Evolutionary conservation across 768 basidiomycete species (phyloP).

Genomic region (Baorangia bicolor): DNA sequence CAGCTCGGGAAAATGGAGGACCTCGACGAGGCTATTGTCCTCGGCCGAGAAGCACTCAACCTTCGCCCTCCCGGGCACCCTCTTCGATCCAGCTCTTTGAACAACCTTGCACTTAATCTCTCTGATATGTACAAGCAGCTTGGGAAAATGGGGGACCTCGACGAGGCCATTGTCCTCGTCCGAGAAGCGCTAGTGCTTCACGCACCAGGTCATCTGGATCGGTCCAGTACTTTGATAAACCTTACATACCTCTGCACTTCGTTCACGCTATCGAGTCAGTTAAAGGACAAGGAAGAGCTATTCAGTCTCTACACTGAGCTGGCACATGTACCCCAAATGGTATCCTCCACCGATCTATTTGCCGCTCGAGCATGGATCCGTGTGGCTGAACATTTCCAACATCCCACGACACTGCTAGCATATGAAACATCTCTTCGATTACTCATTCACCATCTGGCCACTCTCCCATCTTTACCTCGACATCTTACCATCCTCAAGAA

Average conservation of each 20-base stretch:
- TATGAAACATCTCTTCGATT: constrained; percentile 1
- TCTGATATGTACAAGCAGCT: background rate
- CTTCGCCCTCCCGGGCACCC: background rate
- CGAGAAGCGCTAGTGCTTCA: background rate
- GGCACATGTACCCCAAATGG: background rate
- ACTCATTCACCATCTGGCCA: background rate
- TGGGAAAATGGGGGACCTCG: background rate
- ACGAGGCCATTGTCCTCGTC: background rate
- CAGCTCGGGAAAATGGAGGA: no score
- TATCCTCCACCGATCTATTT: background rate
- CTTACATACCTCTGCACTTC: background rate
- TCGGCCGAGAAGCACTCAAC: background rate
- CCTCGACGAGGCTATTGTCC: background rate
- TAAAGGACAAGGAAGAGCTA: background rate
- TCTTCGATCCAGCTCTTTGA: background rate
- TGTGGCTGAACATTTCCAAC: background rate
- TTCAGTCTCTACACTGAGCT: background rate
- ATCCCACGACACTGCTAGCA: constrained; percentile 9
- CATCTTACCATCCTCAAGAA: background rate
- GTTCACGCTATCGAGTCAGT: background rate
- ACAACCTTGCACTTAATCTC: background rate
- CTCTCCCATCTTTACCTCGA: background rate
- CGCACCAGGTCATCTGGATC: background rate
- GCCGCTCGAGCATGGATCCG: background rate
- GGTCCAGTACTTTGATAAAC: background rate